Conservation (phyloP, 495 filamentous ascomycete genomes). For the Ascobolus immersus region DNA sequence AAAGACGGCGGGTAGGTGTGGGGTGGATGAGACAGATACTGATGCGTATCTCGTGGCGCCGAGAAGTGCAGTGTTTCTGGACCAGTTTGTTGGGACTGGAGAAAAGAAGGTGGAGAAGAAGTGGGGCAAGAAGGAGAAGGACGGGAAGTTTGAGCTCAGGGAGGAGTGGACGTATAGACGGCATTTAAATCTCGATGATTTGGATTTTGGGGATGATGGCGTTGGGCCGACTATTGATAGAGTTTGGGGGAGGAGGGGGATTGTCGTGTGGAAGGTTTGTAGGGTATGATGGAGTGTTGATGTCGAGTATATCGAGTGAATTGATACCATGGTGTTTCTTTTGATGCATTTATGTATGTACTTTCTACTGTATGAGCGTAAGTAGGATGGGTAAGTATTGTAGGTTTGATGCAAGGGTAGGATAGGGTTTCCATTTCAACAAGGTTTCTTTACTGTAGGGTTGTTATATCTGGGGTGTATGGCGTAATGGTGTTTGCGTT, state of each 20-base stretch:
- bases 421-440: too few relatives aligned
- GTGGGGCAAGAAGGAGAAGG: slow-evolving; percentile 13
- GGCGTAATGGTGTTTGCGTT: too few relatives aligned
- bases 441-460: too few relatives aligned
- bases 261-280: slow-evolving; percentile 60
- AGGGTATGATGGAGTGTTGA: too few relatives aligned
- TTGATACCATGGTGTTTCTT: too few relatives aligned
- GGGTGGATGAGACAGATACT: slow-evolving; percentile 16
- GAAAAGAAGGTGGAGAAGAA: slow-evolving; percentile 19
- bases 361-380: too few relatives aligned
- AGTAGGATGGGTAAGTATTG: too few relatives aligned
- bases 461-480: too few relatives aligned
- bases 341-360: too few relatives aligned
- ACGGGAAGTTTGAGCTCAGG: slow-evolving; percentile 27
- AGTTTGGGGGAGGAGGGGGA: slow-evolving; percentile 54
- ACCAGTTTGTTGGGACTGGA: slow-evolving; percentile 21
- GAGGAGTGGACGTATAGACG: slow-evolving; percentile 44
- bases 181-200: slow-evolving; percentile 77
- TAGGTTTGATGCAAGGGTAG: too few relatives aligned
- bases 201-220: slow-evolving; percentile 73
- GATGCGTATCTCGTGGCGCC: slow-evolving; percentile 44
- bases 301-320: too few relatives aligned
- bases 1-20: slow-evolving; percentile 31
- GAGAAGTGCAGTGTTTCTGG: slow-evolving; percentile 44
- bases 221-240: slow-evolving; percentile 44